Evolutionary conservation across 1,139 yeast genomes (phyloP), one percentile per base, ranked within the genome.

Genomic region (Casaregolazyma lundiana): DNA sequence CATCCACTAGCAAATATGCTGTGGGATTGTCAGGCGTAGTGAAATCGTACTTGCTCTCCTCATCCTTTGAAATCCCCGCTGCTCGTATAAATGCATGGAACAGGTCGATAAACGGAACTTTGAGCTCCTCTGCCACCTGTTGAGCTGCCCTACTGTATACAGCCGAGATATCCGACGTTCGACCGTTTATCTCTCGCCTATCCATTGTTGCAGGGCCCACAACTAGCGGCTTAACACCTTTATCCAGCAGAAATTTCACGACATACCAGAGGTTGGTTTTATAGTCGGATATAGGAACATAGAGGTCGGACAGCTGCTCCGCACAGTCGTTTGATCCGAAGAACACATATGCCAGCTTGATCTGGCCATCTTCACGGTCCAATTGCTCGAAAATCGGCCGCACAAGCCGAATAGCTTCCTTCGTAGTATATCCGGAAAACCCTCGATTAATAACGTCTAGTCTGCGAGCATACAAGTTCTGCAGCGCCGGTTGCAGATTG

Each of bases 361-460:
- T 37, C 21, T 19, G 30, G 22, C 37, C 38, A 40, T 29, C 38
- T 26, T 39, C 32, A 46, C 38, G 37, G 35, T 46, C 41, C 38
- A 50, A 54, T 6, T 51, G 50, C 11, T 48, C 46, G 6, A 53
- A 42, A 39, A 53, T 42, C 1, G 54, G 55, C 21, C 50, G 45
- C 8, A 54, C 39, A 47, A 54, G 30, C 20, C 46, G 42, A 9
- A 46, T 35, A 6, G 49, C 56, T 45, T 73, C 76, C 22, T 69
- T 69, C 1, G 81, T 64, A 55, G 73, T 80, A 64, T 80, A 81
- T 0, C 88, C 88, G 5, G 76, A 59, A 53, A 65, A 80, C 0
- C 88, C 88, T 41, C 87, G 65, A 39, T 72, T 71, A 8, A 81
- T 59, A 2, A 81, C 67, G 53, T 80, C 84, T 46, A 79, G 53